A percentile compares a stretch with the other conserved stretches of the same genome.
phyloP scores from a whole-genome alignment of 768 basidiomycete genomes.

The Piloderma croceum region DNA sequence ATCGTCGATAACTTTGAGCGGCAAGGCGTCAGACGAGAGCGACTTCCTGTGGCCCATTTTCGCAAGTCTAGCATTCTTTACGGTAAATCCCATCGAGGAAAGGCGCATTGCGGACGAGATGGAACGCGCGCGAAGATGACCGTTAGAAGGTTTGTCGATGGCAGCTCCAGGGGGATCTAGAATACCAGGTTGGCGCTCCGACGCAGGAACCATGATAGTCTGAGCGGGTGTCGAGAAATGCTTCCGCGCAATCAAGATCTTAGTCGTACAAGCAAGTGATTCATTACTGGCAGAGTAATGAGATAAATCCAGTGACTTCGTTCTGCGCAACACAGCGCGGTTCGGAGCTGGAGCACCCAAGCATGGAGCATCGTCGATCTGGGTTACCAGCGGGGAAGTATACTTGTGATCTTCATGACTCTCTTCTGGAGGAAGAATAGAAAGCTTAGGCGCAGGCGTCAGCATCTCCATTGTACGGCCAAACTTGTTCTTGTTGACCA shows the following conservation, averaged over 20 bases:
- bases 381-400: constrained; percentile 60
- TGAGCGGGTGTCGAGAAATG: constrained; percentile 70
- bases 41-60: constrained; percentile 56
- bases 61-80: constrained; percentile 51
- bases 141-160: constrained; percentile 7
- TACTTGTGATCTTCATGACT: constrained; percentile 34
- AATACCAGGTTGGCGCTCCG: constrained; percentile 31
- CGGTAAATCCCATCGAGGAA: constrained; percentile 69
- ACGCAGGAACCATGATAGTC: constrained; percentile 51
- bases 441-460: constrained; percentile 57
- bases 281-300: constrained; percentile 49
- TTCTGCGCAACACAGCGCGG: constrained; percentile 52
- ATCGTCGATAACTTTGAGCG: constrained; percentile 46
- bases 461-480: constrained; percentile 61
- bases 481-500: constrained; percentile 58
- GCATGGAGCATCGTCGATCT: constrained; percentile 45
- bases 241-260: constrained; percentile 67
- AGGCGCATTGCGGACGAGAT: constrained; percentile 52
- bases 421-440: constrained; percentile 58
- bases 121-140: constrained; percentile 61
- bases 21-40: constrained; percentile 53
- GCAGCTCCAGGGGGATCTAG: background rate
- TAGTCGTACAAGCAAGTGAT: constrained; percentile 43
- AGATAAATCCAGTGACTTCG: constrained; percentile 52
- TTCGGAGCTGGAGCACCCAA: constrained; percentile 52